These are phyloP conservation scores for Pyricularia sp. DNA, from an alignment of 2,329 filamentous ascomycete genomes.

Conservation along the genomic window DNA sequence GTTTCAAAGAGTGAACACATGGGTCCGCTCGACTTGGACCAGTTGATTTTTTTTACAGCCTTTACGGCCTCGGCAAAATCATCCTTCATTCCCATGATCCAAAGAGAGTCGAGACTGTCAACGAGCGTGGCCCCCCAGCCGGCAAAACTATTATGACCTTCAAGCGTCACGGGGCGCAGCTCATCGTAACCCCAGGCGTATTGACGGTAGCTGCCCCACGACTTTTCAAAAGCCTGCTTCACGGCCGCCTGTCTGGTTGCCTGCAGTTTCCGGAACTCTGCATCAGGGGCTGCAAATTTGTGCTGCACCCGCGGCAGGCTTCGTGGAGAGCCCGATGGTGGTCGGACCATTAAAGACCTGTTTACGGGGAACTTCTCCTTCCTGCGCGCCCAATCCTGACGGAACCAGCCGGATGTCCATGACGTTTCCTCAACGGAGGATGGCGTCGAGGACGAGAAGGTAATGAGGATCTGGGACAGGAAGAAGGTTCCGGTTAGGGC, in stretches of 20 bases:
- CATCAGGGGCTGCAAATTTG: slow-evolving; percentile 22
- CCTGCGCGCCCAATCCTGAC: slow-evolving; percentile 18
- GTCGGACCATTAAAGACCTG: slow-evolving; percentile 11
- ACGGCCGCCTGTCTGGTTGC: slow-evolving; percentile 20
- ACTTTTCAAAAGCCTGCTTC: slow-evolving; percentile 18
- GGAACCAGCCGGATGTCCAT: background rate
- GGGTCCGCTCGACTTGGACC: slow-evolving; percentile 56
- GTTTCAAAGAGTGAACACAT: slow-evolving; percentile 91
- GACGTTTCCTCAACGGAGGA: background rate
- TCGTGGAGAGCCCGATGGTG: slow-evolving; percentile 24
- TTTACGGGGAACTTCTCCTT: slow-evolving; percentile 14
- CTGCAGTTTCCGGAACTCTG: slow-evolving; percentile 27
- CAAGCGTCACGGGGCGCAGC: slow-evolving; percentile 38
- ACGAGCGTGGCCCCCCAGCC: slow-evolving; percentile 51
- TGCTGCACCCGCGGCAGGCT: slow-evolving; percentile 33
- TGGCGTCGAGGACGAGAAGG: background rate
- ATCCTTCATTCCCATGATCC: slow-evolving; percentile 71
- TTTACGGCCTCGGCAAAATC: slow-evolving; percentile 74
- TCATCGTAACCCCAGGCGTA: slow-evolving; percentile 48
- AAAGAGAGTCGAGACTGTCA: slow-evolving; percentile 66
- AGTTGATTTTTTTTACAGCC: slow-evolving; percentile 67
- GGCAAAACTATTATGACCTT: slow-evolving; percentile 34
- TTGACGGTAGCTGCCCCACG: slow-evolving; percentile 36
- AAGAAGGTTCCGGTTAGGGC: slow-evolving; percentile 2
- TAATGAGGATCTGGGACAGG: background rate